These are phyloP conservation scores for Parascedosporium putredinis DNA, from an alignment of 2,329 filamentous ascomycete species.

Conservation along the genomic window DNA sequence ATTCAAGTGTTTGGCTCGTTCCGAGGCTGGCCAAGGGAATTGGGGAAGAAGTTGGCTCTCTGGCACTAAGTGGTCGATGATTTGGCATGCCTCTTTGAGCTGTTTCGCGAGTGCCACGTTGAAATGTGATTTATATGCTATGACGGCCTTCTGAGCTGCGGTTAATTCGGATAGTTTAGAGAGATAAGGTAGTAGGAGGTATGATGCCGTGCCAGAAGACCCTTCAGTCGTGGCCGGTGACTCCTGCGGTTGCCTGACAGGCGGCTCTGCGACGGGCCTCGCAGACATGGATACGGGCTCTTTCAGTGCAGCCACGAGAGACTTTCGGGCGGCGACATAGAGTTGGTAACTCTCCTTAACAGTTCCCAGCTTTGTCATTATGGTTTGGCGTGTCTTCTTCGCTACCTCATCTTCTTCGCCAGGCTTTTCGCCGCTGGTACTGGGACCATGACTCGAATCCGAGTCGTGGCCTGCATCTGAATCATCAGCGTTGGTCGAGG, in stretches of 20 bases:
- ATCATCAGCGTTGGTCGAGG: conserved; percentile 27
- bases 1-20: conserved; percentile 28
- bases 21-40: conserved; percentile 35
- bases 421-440: too few species aligned
- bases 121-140: conserved; percentile 49
- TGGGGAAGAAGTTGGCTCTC: conserved; percentile 51
- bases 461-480: conserved; percentile 18
- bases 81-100: conserved; percentile 37
- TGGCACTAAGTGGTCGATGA: conserved; percentile 43
- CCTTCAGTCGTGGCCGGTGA: conserved; percentile 8
- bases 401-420: conserved; percentile 12
- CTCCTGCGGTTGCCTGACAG: background rate
- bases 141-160: conserved; percentile 30
- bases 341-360: conserved; percentile 44
- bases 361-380: conserved; percentile 29
- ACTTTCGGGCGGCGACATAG: conserved; percentile 40
- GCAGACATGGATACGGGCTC: conserved; percentile 6
- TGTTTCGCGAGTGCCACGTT: conserved; percentile 39
- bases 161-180: conserved; percentile 32
- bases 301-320: conserved; percentile 20
- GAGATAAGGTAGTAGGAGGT: conserved; percentile 47
- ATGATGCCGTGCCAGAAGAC: conserved; percentile 18
- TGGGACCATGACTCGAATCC: too few species aligned
- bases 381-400: conserved; percentile 15
- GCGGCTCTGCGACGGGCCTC: conserved; percentile 7